Base-by-base conservation (phyloP, 495 filamentous ascomycete genomes). In the Penicillium roqueforti region DNA sequence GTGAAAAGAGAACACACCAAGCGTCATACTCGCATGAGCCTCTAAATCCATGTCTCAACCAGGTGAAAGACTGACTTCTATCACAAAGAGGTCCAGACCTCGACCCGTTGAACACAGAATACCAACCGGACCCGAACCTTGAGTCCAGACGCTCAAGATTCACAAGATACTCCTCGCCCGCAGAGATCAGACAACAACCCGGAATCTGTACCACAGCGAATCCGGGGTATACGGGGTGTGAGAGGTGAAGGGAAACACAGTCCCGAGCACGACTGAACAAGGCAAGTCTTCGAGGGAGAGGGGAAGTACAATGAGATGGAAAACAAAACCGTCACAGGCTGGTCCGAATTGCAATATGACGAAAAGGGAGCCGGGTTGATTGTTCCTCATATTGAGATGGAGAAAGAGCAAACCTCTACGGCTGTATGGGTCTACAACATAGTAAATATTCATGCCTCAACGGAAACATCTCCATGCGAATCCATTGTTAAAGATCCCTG, bases 311-410 rank as follows among this genome's bases (percentile, higher is more conserved):
- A 44, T 44, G 50, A 57, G 53, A 25, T 14, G 43, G 38, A 38
- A 26, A 51, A 53, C 31, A 56, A 41, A 50, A 41, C n/a, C 36
- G 36, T 47, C 34, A 51, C 36, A 53, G 40, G 43, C 61, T 49
- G 42, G 63, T 13, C 63, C 56, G 38, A 62, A 62, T 64, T 42
- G 25, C 19, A 56, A 67, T 63, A 58, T 56, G 58, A 58, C 58
- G 61, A 63, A 56, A 59, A 45, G 43, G 47, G 38, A 39, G 37
- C 28, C 50, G 34, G 25, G n/a, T n/a, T n/a, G n/a, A n/a, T n/a
- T n/a, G n/a, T n/a, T n/a, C n/a, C n/a, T n/a, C n/a, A n/a, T n/a
- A n/a, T n/a, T n/a, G n/a, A n/a, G n/a, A n/a, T n/a, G n/a, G n/a
- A n/a, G n/a, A n/a, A n/a, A n/a, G n/a, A n/a, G n/a, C n/a, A n/a